Conservation (phyloP, 2,329 filamentous ascomycete species). For the Teratosphaeria pseudoeucalypti region DNA sequence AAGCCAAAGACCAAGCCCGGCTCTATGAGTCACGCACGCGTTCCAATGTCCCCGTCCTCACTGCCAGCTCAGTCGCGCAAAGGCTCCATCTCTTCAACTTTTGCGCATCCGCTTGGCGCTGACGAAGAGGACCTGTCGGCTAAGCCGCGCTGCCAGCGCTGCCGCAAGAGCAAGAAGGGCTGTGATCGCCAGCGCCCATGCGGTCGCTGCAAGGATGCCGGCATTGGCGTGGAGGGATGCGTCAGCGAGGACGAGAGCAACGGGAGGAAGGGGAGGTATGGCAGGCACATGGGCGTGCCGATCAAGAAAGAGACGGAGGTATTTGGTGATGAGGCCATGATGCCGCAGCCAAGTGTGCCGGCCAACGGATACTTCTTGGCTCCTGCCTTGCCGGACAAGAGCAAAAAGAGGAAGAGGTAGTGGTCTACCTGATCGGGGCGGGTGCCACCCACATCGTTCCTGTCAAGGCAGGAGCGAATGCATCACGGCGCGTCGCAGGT, state of each 20-base stretch:
- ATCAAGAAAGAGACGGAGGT: conserved; percentile 44
- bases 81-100: conserved; percentile 53
- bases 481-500: not conserved
- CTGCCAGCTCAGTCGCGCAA: conserved; percentile 63
- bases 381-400: conserved; percentile 42
- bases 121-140: conserved; percentile 88
- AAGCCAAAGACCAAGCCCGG: conserved; percentile 43
- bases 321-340: conserved; percentile 5
- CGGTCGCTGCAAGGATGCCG: conserved; percentile 89
- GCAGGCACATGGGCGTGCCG: conserved; percentile 57
- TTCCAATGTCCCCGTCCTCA: conserved; percentile 47
- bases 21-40: conserved; percentile 22
- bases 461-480: not conserved
- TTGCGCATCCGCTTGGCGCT: conserved; percentile 46
- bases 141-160: conserved; percentile 94
- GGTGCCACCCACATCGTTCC: not conserved
- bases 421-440: not conserved
- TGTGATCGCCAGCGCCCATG: conserved; percentile 95
- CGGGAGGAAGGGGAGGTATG: conserved; percentile 87
- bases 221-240: conserved; percentile 84
- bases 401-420: conserved; percentile 54
- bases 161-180: conserved; percentile 98
- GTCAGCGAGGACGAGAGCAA: conserved; percentile 97
- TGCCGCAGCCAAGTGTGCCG: conserved; percentile 16
- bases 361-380: conserved; percentile 23